Conservation (phyloP, 208 protist species). For the Herpetomonas samuelpessoai region DNA sequence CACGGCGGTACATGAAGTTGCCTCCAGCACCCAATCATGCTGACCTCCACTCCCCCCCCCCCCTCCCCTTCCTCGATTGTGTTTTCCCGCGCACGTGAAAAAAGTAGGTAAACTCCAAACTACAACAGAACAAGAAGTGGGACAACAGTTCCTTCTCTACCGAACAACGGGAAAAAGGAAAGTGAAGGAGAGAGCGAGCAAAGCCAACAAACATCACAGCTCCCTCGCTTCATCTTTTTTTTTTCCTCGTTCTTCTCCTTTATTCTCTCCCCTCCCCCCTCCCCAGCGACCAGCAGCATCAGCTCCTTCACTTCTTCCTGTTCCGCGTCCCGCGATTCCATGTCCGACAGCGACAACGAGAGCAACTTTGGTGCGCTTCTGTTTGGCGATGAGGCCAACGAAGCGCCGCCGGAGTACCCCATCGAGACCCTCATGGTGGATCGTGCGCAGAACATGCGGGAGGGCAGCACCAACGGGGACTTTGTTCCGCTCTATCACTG, state of each 20-base stretch:
- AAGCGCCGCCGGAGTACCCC: conserved; percentile 23
- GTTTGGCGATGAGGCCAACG: conserved; percentile 20
- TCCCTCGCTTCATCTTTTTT: too few species aligned
- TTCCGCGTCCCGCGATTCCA: too few species aligned
- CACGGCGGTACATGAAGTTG: too few species aligned
- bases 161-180: conserved; percentile 11
- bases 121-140: too few species aligned
- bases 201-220: not conserved
- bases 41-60: too few species aligned
- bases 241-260: not conserved
- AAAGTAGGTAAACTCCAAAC: too few species aligned
- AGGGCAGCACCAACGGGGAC: conserved; percentile 27
- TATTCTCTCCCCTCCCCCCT: conserved; percentile 5
- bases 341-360: conserved; percentile 31
- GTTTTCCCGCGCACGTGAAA: too few species aligned
- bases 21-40: too few species aligned
- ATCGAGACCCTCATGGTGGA: conserved; percentile 33
- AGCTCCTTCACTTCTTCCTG: too few species aligned
- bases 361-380: conserved; percentile 57
- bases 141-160: too few species aligned
- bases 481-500: conserved; percentile 25
- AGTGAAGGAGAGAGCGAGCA: conserved; percentile 2
- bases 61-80: too few species aligned
- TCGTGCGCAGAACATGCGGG: conserved; percentile 15
- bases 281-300: not conserved